phyloP scores from a whole-genome alignment of 495 filamentous ascomycete genomes.

The Cercophora newfieldiana region DNA sequence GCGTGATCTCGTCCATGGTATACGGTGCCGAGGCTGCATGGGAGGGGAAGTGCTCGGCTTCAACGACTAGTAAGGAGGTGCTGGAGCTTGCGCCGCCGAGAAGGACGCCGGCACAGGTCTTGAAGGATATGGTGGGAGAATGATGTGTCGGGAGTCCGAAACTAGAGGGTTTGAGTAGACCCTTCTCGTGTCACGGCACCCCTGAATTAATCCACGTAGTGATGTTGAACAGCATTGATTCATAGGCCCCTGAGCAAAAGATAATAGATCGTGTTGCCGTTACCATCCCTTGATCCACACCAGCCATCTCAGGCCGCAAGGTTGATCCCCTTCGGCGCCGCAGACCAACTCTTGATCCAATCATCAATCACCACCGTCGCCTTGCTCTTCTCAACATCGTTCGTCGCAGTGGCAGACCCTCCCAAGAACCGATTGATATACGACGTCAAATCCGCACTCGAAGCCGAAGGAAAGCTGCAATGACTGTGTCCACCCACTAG shows the following conservation, averaged over 20 bases:
- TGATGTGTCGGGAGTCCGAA: no score
- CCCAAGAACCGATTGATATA: constrained; percentile 53
- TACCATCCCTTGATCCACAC: no score
- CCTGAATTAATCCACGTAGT: no score
- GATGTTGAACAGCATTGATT: no score
- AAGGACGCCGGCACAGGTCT: neutral
- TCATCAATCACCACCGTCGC: neutral
- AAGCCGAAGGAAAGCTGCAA: constrained; percentile 52
- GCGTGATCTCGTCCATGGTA: neutral
- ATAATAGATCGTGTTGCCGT: no score
- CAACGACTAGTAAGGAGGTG: neutral
- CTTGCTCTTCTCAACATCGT: neutral
- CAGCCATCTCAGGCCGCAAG: no score
- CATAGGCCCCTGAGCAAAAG: no score
- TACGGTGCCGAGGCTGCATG: neutral
- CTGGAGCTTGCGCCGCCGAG: neutral
- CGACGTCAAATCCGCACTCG: constrained; percentile 45
- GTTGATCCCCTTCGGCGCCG: constrained; percentile 6
- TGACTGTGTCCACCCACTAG: constrained; percentile 55
- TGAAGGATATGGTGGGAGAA: neutral
- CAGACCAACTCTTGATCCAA: constrained; percentile 2
- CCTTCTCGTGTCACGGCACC: no score
- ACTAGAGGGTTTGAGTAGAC: no score
- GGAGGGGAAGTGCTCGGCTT: neutral
- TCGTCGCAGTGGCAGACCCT: neutral